These are phyloP conservation scores for Starmerella vaccinii DNA, from an alignment of 805 yeast species.

Conservation along the genomic window DNA sequence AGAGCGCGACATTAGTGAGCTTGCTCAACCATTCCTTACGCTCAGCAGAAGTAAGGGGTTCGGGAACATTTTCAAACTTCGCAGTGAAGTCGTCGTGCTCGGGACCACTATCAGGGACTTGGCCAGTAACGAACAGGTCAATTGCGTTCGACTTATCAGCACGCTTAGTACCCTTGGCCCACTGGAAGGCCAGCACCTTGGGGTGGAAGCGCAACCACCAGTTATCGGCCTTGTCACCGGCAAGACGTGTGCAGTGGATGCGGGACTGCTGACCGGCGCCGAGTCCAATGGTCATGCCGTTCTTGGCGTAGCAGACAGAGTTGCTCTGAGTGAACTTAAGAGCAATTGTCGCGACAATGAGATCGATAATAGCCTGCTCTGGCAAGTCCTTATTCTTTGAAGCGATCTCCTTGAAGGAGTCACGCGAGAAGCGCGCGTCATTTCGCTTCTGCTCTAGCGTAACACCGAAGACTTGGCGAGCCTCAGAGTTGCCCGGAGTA, in stretches of 20 bases:
- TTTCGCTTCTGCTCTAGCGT: constrained; percentile 93
- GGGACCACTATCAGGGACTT: constrained; percentile 84
- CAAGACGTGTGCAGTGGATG: constrained; percentile 97
- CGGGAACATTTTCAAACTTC: constrained; percentile 75
- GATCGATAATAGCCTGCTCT: constrained; percentile 84
- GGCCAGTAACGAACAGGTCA: constrained; percentile 83
- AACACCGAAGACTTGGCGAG: constrained; percentile 93
- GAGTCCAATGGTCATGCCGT: constrained; percentile 97
- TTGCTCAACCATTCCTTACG: constrained; percentile 77
- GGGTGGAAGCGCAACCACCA: constrained; percentile 99
- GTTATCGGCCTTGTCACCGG: constrained; percentile 98
- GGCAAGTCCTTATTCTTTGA: constrained; percentile 77
- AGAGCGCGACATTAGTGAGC: constrained; percentile 75
- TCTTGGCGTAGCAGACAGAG: constrained; percentile 96
- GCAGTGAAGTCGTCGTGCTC: constrained; percentile 87
- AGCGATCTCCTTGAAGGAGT: constrained; percentile 84
- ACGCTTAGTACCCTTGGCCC: constrained; percentile 97
- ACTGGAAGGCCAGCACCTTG: constrained; percentile 77
- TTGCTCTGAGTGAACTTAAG: constrained; percentile 96
- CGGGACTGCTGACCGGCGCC: constrained; percentile 99
- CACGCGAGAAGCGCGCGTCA: constrained; percentile 87
- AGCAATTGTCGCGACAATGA: constrained; percentile 95
- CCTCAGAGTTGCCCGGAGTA: constrained; percentile 69
- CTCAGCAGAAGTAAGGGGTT: constrained; percentile 71
- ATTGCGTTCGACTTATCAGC: constrained; percentile 98